phyloP scores from a whole-genome alignment of 2,329 filamentous ascomycete genomes.

The Scytalidium lignicola region DNA sequence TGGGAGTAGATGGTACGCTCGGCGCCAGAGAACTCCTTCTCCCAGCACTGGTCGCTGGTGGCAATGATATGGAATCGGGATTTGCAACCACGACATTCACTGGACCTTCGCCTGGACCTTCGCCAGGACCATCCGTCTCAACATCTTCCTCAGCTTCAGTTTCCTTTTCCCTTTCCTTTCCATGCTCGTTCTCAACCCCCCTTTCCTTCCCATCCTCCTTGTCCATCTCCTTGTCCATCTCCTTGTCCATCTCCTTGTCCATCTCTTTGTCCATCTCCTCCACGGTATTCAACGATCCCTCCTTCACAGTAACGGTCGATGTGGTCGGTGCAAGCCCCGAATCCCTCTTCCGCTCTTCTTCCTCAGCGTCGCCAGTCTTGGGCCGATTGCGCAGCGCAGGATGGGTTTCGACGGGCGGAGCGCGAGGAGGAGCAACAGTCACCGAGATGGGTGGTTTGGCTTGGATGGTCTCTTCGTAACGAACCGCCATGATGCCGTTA shows the following conservation, averaged over 20 bases:
- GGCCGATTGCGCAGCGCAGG: slow-evolving; percentile 20
- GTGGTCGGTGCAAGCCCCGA: slow-evolving; percentile 47
- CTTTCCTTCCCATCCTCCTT: background rate
- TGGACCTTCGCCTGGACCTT: too few species aligned
- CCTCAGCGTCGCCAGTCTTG: slow-evolving; percentile 6
- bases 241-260: background rate
- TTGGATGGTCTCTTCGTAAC: slow-evolving; percentile 56
- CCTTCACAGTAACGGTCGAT: slow-evolving; percentile 36
- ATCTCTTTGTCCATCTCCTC: slow-evolving; percentile 11
- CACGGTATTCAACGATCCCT: slow-evolving; percentile 32
- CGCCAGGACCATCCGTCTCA: too few species aligned
- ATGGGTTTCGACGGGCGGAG: slow-evolving; percentile 22
- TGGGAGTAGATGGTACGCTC: background rate
- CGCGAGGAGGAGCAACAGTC: slow-evolving; percentile 22
- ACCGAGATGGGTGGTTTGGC: slow-evolving; percentile 52
- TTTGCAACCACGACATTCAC: background rate
- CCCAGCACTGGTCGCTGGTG: background rate
- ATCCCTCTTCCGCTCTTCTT: slow-evolving; percentile 47
- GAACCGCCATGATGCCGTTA: slow-evolving; percentile 42
- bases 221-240: slow-evolving; percentile 5
- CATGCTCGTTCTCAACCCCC: background rate
- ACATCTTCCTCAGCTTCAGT: background rate
- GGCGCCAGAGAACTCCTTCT: background rate
- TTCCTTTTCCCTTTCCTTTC: background rate
- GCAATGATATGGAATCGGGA: background rate